These are phyloP conservation scores for Debaryomyces sp. DNA, from an alignment of 1,139 yeast genomes.

Conservation along the genomic window DNA sequence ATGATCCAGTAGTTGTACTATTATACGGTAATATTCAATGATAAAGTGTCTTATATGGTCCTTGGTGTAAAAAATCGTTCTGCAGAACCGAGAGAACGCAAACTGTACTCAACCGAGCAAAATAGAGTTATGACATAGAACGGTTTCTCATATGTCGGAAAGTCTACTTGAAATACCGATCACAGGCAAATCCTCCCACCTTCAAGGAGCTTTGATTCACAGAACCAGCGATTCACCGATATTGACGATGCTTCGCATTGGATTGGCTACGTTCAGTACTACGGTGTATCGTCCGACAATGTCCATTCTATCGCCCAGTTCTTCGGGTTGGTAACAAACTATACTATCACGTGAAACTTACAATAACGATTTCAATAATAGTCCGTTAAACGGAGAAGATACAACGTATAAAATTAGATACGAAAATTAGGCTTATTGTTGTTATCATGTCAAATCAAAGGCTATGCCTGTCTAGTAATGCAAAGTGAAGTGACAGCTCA, in stretches of 20 bases:
- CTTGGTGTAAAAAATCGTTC: background rate
- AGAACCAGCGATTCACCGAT: background rate
- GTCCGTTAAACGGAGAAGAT: constrained; percentile 5
- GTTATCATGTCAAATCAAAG: background rate
- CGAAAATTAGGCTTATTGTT: background rate
- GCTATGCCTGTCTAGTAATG: constrained; percentile 3
- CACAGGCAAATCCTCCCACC: background rate
- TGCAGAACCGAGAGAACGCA: background rate
- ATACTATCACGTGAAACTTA: constrained; percentile 1
- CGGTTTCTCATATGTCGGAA: background rate
- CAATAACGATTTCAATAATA: background rate
- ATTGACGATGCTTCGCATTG: background rate
- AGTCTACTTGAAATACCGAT: background rate
- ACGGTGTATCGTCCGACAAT: background rate
- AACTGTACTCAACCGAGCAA: background rate
- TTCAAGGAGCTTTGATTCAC: background rate
- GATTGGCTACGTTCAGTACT: background rate
- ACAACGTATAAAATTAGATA: constrained; percentile 1
- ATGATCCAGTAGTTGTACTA: background rate
- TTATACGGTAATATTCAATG: background rate
- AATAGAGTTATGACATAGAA: background rate
- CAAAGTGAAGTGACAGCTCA: background rate
- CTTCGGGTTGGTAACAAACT: background rate
- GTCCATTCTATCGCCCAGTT: background rate
- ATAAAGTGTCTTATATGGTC: background rate